These are phyloP conservation scores for Trichoderma aggressivum DNA, from an alignment of 2,329 filamentous ascomycete species.

Conservation along the genomic window DNA sequence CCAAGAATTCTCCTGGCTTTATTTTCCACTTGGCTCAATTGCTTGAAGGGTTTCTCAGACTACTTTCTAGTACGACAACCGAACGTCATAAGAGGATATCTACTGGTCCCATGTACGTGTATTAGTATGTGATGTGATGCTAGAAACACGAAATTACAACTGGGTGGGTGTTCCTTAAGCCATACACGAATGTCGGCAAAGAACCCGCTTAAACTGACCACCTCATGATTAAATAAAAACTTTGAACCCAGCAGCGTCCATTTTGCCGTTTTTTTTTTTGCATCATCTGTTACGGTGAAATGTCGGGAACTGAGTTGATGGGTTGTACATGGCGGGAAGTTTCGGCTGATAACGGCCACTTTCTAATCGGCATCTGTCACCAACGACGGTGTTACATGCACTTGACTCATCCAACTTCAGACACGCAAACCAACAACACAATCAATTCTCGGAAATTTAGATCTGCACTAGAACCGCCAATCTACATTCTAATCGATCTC, in stretches of 20 bases:
- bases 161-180: too few species aligned
- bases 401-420: not conserved
- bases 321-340: not conserved
- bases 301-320: not conserved
- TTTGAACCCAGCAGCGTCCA: not conserved
- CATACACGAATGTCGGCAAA: too few species aligned
- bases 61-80: too few species aligned
- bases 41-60: too few species aligned
- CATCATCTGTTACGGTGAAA: not conserved
- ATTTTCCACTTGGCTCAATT: too few species aligned
- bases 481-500: not conserved
- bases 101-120: too few species aligned
- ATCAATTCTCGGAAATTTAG: not conserved
- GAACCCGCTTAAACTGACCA: not conserved
- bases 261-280: not conserved
- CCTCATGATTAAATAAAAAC: not conserved
- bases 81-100: too few species aligned
- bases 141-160: too few species aligned
- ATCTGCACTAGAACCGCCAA: not conserved
- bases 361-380: not conserved
- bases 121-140: too few species aligned
- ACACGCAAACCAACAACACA: not conserved
- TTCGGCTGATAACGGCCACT: not conserved
- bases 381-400: not conserved
- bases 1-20: too few species aligned